phyloP scores from a whole-genome alignment of 164 flowering plant genomes.

The Berberis thunbergii region DNA sequence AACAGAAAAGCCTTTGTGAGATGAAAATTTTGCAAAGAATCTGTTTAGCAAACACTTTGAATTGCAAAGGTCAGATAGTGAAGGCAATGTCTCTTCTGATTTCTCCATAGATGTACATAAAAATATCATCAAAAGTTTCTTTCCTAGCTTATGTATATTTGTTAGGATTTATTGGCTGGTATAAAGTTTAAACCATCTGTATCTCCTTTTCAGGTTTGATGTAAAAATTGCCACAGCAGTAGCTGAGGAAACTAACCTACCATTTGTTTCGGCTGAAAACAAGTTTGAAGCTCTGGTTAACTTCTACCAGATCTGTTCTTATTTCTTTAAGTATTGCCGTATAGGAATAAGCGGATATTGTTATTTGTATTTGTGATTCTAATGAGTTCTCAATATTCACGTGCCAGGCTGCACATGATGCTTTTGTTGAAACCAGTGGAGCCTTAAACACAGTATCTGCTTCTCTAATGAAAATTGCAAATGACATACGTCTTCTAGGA shows the following conservation, averaged over 20 bases:
- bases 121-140: too few relatives aligned
- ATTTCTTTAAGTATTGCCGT: not conserved
- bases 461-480: constrained; percentile 91
- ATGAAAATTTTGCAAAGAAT: too few relatives aligned
- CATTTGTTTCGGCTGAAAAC: constrained; percentile 95
- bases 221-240: constrained; percentile 96
- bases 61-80: too few relatives aligned
- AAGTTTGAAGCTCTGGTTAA: constrained; percentile 96
- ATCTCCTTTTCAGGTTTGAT: constrained; percentile 62
- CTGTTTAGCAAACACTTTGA: too few relatives aligned
- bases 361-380: not conserved
- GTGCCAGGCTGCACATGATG: constrained; percentile 94
- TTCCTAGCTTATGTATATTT: too few relatives aligned
- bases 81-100: too few relatives aligned
- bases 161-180: too few relatives aligned
- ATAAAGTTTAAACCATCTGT: too few relatives aligned
- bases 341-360: not conserved
- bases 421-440: constrained; percentile 97
- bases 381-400: too few relatives aligned
- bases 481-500: constrained; percentile 90
- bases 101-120: too few relatives aligned
- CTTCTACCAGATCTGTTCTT: constrained; percentile 7
- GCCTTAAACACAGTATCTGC: constrained; percentile 79
- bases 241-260: constrained; percentile 86
- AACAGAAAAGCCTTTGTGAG: too few relatives aligned